A percentile compares a stretch with the other conserved stretches of the same genome.
phyloP scores from a whole-genome alignment of 75 land plant species.

The Pinus taeda region DNA sequence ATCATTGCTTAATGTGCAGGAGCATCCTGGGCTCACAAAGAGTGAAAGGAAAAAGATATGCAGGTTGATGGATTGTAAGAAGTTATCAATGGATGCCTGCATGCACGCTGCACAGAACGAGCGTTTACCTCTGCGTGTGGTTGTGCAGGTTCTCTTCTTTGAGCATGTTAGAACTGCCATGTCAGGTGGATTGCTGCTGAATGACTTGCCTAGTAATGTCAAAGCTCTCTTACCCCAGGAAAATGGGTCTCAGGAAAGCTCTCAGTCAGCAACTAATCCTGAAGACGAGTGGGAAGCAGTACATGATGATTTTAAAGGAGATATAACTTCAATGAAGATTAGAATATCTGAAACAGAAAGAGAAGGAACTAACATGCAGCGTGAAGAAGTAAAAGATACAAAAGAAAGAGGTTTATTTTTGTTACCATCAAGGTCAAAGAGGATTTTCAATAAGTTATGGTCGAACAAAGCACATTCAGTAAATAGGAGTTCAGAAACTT shows the following conservation, averaged over 20 bases:
- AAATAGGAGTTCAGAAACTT: slow-evolving; percentile 21
- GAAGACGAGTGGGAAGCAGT: slow-evolving; percentile 62
- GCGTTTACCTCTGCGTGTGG: slow-evolving; percentile 57
- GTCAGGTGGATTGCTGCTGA: slow-evolving; percentile 29
- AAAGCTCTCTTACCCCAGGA: slow-evolving; percentile 32
- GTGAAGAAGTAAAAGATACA: slow-evolving; percentile 14
- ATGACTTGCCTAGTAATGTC: slow-evolving; percentile 40
- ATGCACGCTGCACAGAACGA: slow-evolving; percentile 80
- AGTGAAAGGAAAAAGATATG: slow-evolving; percentile 60
- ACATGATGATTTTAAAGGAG: slow-evolving; percentile 52
- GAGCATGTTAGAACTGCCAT: slow-evolving; percentile 65
- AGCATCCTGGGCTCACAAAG: slow-evolving; percentile 56
- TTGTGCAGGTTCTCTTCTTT: slow-evolving; percentile 82
- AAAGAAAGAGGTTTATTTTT: slow-evolving; percentile 26
- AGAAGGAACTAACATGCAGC: slow-evolving; percentile 18
- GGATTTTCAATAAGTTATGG: slow-evolving; percentile 53
- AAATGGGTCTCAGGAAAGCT: slow-evolving; percentile 32
- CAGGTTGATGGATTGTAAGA: slow-evolving; percentile 67
- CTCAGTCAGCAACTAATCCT: slow-evolving; percentile 32
- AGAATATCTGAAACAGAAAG: slow-evolving; percentile 37
- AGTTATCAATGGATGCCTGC: slow-evolving; percentile 67
- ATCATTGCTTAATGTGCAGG: slow-evolving; percentile 26
- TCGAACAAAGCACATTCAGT: slow-evolving; percentile 23
- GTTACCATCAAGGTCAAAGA: slow-evolving; percentile 38
- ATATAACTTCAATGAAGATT: slow-evolving; percentile 28